Evolutionary conservation across 1,139 yeast genomes (phyloP), one percentile per base, ranked within the genome.

Genomic region (Candida sanyaensis): DNA sequence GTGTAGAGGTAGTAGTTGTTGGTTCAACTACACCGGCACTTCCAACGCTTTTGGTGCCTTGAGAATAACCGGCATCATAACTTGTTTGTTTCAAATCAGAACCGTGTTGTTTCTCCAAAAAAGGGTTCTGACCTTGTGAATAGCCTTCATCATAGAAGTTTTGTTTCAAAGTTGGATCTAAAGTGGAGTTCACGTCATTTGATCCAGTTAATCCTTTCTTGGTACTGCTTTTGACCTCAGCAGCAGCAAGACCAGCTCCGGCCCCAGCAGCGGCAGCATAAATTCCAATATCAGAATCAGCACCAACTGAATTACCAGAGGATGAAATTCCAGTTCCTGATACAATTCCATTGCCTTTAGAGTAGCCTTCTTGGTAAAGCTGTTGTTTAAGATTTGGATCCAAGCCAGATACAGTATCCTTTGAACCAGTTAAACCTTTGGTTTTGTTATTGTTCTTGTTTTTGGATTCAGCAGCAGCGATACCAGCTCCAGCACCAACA

Each of bases 201-300:
- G 11, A 11, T n/a, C 17, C 26, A 17, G 44, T 13, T 6, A 10
- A 30, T 30, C 11, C 36, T 23, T 13, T 41, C n/a, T 42, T 10
- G 31, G 43, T 31, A 32, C 29, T 24, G 6, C 21, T 11, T 24
- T 23, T 12, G 10, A 17, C 10, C n/a, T 36, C 21, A 9, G 48
- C 39, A 10, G 44, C 48, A 41, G 50, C 47, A 24, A 37, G 21
- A 17, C 21, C n/a, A n/a, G n/a, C 51, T 6, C 53, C 52, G 41
- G 44, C 53, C 9, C 48, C 48, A 31, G 39, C 55, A 48, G 47
- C 55, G 26, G 49, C 51, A 40, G n/a, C n/a, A n/a, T n/a, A n/a
- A n/a, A n/a, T n/a, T n/a, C n/a, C n/a, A n/a, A n/a, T n/a, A n/a
- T n/a, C n/a, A n/a, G n/a, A n/a, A n/a, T n/a, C n/a, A n/a, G n/a